Percentiles rank a stretch among this genome's conserved stretches.
These are phyloP conservation scores for Sporothrix brunneoviolacea DNA, from an alignment of 2,329 filamentous ascomycete genomes.

Conservation along the genomic window DNA sequence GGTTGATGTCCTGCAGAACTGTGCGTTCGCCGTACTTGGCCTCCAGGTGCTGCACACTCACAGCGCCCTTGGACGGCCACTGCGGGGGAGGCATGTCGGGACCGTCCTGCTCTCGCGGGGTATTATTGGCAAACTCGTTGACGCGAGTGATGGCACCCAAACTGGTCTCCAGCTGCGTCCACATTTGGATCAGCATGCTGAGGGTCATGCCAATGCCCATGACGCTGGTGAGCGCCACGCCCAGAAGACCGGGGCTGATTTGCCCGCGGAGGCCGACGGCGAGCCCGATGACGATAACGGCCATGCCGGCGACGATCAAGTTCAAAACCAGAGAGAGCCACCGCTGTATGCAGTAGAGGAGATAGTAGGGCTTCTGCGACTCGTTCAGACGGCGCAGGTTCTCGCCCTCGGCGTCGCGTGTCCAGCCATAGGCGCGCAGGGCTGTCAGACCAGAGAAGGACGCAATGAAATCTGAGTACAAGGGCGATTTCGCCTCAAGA, in stretches of 20 bases:
- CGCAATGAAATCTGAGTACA: slow-evolving; percentile 40
- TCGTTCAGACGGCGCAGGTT: slow-evolving; percentile 43
- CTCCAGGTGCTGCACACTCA: slow-evolving; percentile 7
- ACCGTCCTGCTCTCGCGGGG: slow-evolving; percentile 8
- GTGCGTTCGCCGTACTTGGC: slow-evolving; percentile 11
- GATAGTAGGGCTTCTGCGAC: slow-evolving; percentile 51
- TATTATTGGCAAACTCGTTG: slow-evolving; percentile 12
- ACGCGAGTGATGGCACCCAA: slow-evolving; percentile 24
- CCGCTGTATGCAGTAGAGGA: slow-evolving; percentile 49
- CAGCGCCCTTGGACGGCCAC: slow-evolving; percentile 8
- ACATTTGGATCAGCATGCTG: slow-evolving; percentile 21
- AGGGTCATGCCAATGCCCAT: slow-evolving; percentile 20
- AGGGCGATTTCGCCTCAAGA: slow-evolving; percentile 44
- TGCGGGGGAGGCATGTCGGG: slow-evolving; percentile 7
- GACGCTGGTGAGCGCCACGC: slow-evolving; percentile 27
- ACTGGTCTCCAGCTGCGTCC: slow-evolving; percentile 23
- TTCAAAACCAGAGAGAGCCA: slow-evolving; percentile 41
- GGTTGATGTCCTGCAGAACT: slow-evolving; percentile 21
- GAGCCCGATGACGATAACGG: slow-evolving; percentile 30
- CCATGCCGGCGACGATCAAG: slow-evolving; percentile 31
- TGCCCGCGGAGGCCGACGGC: slow-evolving; percentile 27
- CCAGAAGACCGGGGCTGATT: slow-evolving; percentile 25
- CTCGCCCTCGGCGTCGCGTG: slow-evolving; percentile 33
- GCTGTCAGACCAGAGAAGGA: slow-evolving; percentile 41
- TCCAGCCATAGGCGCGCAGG: slow-evolving; percentile 50